Base-by-base conservation (phyloP, 1,139 yeast species). In the Pichia terricola region DNA sequence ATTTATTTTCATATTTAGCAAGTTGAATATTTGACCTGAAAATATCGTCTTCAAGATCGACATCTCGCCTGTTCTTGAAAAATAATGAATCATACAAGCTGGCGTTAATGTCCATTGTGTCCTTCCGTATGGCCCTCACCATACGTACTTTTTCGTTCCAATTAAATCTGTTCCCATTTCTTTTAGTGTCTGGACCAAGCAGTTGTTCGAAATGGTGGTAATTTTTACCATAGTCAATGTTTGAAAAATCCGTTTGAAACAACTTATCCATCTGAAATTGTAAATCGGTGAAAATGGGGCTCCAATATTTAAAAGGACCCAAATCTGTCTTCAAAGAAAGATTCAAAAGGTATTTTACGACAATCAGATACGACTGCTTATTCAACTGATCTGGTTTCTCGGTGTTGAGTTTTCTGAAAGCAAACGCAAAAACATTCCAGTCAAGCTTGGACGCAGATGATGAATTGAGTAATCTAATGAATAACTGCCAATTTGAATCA, bases 401-500 rank as follows among this genome's bases (percentile, higher is more conserved):
- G 11, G 6, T 34, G 6, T 7, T 34, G 6, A 34, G 11, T 11
- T 10, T 10, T 6, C 11, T 34, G 22, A 34, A 34, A 34, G 25
- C 25, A 11, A 8, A 11, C 6, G 6, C 6, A 16, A 34, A 34
- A 16, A 11, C 11, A 34, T 34, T 34, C 9, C 9, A 34, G 22
- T 34, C 7, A 34, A n/a, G 6, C 6, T 34, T 34, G 6, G 9
- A 6, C 6, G 11, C 6, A 16, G 6, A 7, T 7, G 10, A 7
- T 28, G 32, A 28, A 33, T 46, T 46, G 1, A 42, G 3, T 3
- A 41, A 22, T 22, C 50, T 41, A n/a, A 46, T 26, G 6, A 40
- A 34, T 22, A 46, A 31, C 32, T 46, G 45, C 50, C 50, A 46
- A 38, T 46, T 46, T 7, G 40, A 37, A n/a, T 9, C 39, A 5